Evolutionary conservation across 2,329 filamentous ascomycete species (phyloP).

Genomic region (Pseudopithomyces chartarum): DNA sequence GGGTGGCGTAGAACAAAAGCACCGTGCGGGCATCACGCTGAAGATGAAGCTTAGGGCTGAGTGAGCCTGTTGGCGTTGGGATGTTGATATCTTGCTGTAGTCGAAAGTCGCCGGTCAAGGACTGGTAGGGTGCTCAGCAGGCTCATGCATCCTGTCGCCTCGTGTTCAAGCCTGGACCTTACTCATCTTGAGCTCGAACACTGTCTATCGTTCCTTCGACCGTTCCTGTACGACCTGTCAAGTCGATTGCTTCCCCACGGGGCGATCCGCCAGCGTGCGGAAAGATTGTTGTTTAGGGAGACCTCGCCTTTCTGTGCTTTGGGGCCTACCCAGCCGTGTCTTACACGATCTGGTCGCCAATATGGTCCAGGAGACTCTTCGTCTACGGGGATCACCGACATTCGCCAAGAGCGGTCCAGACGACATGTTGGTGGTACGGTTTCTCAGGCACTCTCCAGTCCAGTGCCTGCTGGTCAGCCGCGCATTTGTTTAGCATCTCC

Average conservation of each 20-base stretch:
- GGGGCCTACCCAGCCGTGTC: neutral
- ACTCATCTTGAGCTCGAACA: neutral
- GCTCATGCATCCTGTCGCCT: neutral
- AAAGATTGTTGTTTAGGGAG: slow-evolving; percentile 10
- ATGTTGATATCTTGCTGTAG: too few relatives aligned
- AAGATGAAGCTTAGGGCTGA: neutral
- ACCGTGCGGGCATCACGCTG: neutral
- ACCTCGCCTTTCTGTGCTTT: slow-evolving; percentile 6
- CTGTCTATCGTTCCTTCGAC: slow-evolving; percentile 6
- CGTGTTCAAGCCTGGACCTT: neutral
- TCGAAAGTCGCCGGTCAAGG: neutral
- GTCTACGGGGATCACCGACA: slow-evolving; percentile 11
- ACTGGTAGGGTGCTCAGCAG: neutral
- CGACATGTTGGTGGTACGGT: slow-evolving; percentile 13
- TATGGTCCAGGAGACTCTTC: slow-evolving; percentile 6
- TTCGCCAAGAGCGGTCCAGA: slow-evolving; percentile 9
- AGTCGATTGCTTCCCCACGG: slow-evolving; percentile 2
- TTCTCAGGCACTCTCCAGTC: neutral
- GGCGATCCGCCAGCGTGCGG: slow-evolving; percentile 9
- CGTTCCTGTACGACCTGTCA: slow-evolving; percentile 6
- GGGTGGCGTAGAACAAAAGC: too few relatives aligned
- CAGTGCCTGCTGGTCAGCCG: slow-evolving; percentile 4
- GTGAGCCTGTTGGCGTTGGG: neutral
- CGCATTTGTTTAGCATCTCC: neutral
- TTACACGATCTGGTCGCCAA: slow-evolving; percentile 5